Percentiles rank a stretch among this genome's conserved stretches.
Evolutionary conservation across 148 eudicot genomes (phyloP).

Genomic region (Pouteria glomerata): DNA sequence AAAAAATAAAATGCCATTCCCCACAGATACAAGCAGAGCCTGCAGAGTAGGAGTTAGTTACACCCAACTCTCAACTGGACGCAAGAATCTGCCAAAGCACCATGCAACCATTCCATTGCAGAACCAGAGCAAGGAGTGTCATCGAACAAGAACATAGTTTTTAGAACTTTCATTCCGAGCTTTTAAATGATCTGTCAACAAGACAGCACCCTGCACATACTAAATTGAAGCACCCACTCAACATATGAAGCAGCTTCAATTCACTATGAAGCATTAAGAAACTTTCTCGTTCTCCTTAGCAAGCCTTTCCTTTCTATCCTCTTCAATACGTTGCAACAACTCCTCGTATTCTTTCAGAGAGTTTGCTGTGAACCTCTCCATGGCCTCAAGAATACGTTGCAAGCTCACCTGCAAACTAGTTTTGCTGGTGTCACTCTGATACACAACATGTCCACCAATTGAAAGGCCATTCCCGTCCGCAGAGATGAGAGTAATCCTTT

Average conservation of each 20-base stretch:
- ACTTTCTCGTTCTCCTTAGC: constrained; percentile 28
- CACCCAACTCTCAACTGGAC: neutral
- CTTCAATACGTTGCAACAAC: constrained; percentile 65
- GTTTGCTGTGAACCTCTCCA: constrained; percentile 66
- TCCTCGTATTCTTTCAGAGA: constrained; percentile 76
- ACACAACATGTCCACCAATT: constrained; percentile 53
- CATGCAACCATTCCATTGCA: constrained; percentile 1
- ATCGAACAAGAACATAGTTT: neutral
- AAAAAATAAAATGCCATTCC: neutral
- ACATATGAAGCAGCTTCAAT: constrained; percentile 5
- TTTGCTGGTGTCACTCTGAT: constrained; percentile 82
- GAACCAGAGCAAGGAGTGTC: neutral
- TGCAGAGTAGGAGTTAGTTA: neutral
- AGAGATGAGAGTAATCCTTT: constrained; percentile 47
- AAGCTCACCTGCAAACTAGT: constrained; percentile 61
- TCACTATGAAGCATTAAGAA: constrained; percentile 27
- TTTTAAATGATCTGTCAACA: too few relatives aligned
- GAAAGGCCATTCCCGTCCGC: constrained; percentile 41
- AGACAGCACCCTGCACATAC: neutral
- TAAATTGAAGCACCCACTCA: neutral
- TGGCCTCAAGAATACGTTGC: constrained; percentile 67
- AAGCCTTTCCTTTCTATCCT: constrained; percentile 47
- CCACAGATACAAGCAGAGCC: neutral
- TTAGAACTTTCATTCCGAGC: neutral
- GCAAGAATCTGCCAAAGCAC: neutral